phyloP scores from a whole-genome alignment of 345 rosid genomes.

The Pugionium cornutum region DNA sequence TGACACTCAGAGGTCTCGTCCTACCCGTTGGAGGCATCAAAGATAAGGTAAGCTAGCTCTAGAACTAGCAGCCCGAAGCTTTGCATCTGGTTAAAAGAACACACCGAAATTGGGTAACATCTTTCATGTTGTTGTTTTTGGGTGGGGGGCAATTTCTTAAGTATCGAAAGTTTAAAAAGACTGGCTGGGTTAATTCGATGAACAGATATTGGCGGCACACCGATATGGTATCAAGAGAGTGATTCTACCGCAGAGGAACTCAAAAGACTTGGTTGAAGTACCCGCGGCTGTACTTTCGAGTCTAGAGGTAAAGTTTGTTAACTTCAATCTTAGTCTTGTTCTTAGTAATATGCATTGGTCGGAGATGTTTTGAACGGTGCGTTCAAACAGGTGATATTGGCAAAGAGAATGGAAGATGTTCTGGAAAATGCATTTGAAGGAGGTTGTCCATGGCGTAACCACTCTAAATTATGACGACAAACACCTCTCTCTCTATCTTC shows the following conservation, averaged over 20 bases:
- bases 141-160: background rate
- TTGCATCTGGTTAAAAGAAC: background rate
- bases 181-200: slow-evolving; percentile 3
- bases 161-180: background rate
- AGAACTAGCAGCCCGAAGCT: slow-evolving; percentile 14
- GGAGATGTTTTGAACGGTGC: background rate
- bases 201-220: slow-evolving; percentile 95
- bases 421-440: slow-evolving; percentile 94
- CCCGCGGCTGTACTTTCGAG: slow-evolving; percentile 79
- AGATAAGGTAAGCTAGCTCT: slow-evolving; percentile 69
- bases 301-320: background rate
- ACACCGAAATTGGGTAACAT: slow-evolving; percentile 2
- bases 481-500: background rate
- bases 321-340: background rate
- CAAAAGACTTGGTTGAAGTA: slow-evolving; percentile 94
- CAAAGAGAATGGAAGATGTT: slow-evolving; percentile 94
- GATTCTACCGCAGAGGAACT: slow-evolving; percentile 89
- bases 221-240: slow-evolving; percentile 89
- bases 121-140: background rate
- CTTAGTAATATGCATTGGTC: background rate
- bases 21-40: slow-evolving; percentile 97
- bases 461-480: slow-evolving; percentile 66
- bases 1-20: slow-evolving; percentile 95
- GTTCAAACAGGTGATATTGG: slow-evolving; percentile 64
- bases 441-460: slow-evolving; percentile 89